Evolutionary conservation across 768 basidiomycete species (phyloP), one percentile per base, ranked within the genome.

Genomic region (Lentinula sp.): DNA sequence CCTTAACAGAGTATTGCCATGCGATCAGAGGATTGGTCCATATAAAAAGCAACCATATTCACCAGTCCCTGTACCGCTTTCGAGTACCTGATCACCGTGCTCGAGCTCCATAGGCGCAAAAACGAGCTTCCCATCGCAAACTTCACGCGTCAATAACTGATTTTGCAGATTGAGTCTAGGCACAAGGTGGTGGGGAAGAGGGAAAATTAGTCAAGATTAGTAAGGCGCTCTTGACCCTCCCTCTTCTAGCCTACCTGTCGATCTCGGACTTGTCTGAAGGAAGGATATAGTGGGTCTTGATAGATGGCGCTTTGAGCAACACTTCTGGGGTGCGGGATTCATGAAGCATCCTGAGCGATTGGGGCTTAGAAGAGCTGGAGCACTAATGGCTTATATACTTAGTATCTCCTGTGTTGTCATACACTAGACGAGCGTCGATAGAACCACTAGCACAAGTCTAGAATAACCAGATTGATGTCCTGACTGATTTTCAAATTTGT

Each of bases 61-160:
- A 60, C 59, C 59, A 2, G 59, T 60, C 35, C 50, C 59, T 50
- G 59, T 60, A 52, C 39, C 59, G 59, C 50, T 52, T 15, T 60
- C 59, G 10, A 60, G 40, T 5, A 60, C 37, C 9, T 60, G 9
- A n/a, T 43, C 42, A 23, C 53, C 48, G 51, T 60, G 37, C n/a
- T 37, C 39, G 8, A 60, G 51, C 28, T 50, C 23, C 10, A 39
- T 35, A 9, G 59, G 59, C 7, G 48, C 59, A 35, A 37, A 52
- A 11, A 60, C 28, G 15, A 60, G 48, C 32, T 45, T 50, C 5
- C 50, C 59, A 28, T 60, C 50, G 39, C 50, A 60, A 21, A 60
- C 28, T 52, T 60, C 42, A n/a, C 50, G 48, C 3, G 50, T 52
- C 16, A 60, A 23, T n/a, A 42, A 32, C 34, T 40, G 37, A 32